A percentile compares a stretch with the other conserved stretches of the same genome.
Conservation (phyloP, 2,329 filamentous ascomycete species). For the Calonectria multiphialidica region DNA sequence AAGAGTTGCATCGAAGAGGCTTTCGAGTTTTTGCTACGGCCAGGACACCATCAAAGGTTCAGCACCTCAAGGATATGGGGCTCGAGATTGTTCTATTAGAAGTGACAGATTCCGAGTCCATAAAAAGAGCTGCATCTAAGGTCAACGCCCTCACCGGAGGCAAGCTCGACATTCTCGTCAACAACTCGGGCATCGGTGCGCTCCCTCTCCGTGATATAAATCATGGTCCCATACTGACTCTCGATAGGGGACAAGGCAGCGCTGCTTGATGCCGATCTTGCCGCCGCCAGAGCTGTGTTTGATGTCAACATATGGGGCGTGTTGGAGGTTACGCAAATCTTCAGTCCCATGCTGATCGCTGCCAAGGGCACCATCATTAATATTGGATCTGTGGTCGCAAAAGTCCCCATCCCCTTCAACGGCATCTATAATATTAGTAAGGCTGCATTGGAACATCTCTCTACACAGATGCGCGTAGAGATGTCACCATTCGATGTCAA, state of each 20-base stretch:
- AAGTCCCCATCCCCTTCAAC: conserved; percentile 45
- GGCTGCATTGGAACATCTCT: conserved; percentile 53
- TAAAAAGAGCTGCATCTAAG: conserved; percentile 46
- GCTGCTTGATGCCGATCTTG: conserved; percentile 37
- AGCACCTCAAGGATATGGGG: conserved; percentile 45
- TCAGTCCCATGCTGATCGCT: conserved; percentile 51
- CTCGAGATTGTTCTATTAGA: conserved; percentile 56
- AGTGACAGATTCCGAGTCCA: conserved; percentile 51
- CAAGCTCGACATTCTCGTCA: conserved; percentile 57
- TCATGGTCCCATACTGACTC: background rate
- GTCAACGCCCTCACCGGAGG: conserved; percentile 50
- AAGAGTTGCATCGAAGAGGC: conserved; percentile 52
- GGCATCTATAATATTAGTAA: conserved; percentile 58
- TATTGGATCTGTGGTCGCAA: conserved; percentile 52
- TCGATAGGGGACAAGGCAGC: conserved; percentile 33
- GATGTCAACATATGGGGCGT: conserved; percentile 54
- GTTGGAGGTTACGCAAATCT: conserved; percentile 53
- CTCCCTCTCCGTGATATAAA: conserved; percentile 28
- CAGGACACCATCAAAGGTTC: conserved; percentile 49
- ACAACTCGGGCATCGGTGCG: conserved; percentile 54
- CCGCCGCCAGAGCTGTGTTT: conserved; percentile 44
- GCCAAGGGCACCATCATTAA: conserved; percentile 52
- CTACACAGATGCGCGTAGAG: conserved; percentile 56
- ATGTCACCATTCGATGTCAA: conserved; percentile 49
- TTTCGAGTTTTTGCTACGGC: conserved; percentile 56